Base-by-base conservation (phyloP, 441 rosid species). In the Croton laevigatus region DNA sequence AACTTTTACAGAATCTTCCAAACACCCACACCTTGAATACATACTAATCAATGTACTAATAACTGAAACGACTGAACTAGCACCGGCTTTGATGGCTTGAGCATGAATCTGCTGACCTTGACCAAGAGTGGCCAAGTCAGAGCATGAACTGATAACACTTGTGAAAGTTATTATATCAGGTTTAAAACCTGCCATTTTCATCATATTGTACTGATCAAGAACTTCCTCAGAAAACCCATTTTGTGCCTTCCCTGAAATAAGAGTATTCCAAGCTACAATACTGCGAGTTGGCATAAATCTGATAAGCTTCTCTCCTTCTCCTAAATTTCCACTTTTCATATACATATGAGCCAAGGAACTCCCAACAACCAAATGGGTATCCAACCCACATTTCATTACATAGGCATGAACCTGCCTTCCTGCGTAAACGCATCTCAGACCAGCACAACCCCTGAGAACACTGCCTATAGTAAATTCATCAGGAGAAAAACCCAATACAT, bases 91-190 rank as follows among this genome's bases (percentile, higher is more conserved):
- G 44, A 89, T 77, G 37, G 83, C 83, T 77, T 91, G 93, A 6
- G 91, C 89, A 68, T 94, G 98, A 81, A 94, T 69, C 84, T 90
- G 98, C 76, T 86, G 96, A 67, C 98, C 97, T 76, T 88, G 96
- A 38, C 92, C 89, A 51, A 91, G 82, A 0, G 89, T 85, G 1
- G 97, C 93, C 84, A 87, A 73, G 68, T 94, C 97, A 1, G 97
- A 89, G 78, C 97, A 87, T 0, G 97, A 87, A 78, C 93, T 90
- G 8, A 94, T 81, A 57, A 90, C 93, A 68, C 88, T 88, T 45
- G 84, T 92, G 60, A 86, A 84, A 3, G 97, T 94, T 53, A 91
- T 85, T 81, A 80, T 76, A 74, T 91, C 88, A 0, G 97, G 92
- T 65, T 84, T 84, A 68, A 76, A 79, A 8, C 89, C 97, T 0